These are phyloP conservation scores for Kregervanrija fluxuum DNA, from an alignment of 805 yeast species.

Conservation along the genomic window DNA sequence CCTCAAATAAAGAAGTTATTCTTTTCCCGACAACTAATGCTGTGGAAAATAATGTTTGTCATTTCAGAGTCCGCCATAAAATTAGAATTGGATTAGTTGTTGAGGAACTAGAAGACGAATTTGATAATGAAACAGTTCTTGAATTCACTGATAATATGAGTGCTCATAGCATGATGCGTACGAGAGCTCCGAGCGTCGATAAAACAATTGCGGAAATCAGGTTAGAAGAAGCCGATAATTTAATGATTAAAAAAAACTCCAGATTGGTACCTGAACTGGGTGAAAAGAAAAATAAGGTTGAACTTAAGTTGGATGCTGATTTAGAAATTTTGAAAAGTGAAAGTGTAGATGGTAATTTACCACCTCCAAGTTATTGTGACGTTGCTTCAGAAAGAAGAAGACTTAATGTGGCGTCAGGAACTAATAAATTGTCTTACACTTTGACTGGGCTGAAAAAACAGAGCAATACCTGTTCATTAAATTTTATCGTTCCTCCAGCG, in stretches of 20 bases:
- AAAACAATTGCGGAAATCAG: slow-evolving; percentile 2
- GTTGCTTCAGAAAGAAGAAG: background rate
- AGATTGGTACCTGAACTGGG: slow-evolving; percentile 13
- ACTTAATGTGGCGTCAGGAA: too few species aligned
- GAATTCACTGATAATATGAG: slow-evolving; percentile 8
- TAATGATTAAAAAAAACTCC: slow-evolving; percentile 16
- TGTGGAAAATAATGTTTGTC: slow-evolving; percentile 8
- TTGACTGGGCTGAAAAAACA: too few species aligned
- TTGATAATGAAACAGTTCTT: background rate
- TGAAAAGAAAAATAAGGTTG: slow-evolving; percentile 13
- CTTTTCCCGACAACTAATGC: slow-evolving; percentile 18
- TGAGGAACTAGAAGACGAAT: slow-evolving; percentile 3
- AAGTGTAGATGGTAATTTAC: slow-evolving; percentile 16
- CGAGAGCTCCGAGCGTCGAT: slow-evolving; percentile 7
- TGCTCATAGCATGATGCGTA: slow-evolving; percentile 7
- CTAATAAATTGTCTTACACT: too few species aligned
- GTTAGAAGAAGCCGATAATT: slow-evolving; percentile 12
- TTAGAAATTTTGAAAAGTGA: slow-evolving; percentile 14
- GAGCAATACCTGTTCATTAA: background rate
- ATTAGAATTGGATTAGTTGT: slow-evolving; percentile 9
- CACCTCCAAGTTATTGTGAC: slow-evolving; percentile 15
- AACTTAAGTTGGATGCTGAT: slow-evolving; percentile 16
- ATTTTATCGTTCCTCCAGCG: slow-evolving; percentile 10
- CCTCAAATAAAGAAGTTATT: slow-evolving; percentile 1
- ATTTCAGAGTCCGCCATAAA: slow-evolving; percentile 18